Percentiles rank a stretch among this genome's conserved stretches.
phyloP scores from a whole-genome alignment of 23 red algal genomes.

The Gracilaria caudata region DNA sequence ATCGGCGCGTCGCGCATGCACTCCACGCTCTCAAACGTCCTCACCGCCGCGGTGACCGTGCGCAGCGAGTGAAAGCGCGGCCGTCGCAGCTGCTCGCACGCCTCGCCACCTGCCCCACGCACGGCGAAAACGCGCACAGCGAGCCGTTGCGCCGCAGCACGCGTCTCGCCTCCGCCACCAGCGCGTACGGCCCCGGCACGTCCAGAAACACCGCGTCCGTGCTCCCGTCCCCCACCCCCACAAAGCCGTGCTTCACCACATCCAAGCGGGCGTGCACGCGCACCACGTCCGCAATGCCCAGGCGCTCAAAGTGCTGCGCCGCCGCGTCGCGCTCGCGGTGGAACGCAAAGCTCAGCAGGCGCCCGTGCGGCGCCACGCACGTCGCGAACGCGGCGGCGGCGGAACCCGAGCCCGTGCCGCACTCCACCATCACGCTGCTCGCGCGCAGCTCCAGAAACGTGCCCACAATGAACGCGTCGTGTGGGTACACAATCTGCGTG shows the following conservation, averaged over 20 bases:
- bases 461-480: constrained; percentile 78
- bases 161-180: constrained; percentile 43
- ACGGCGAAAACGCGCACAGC: constrained; percentile 82
- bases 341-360: constrained; percentile 80
- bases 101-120: constrained; percentile 90
- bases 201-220: constrained; percentile 93
- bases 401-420: constrained; percentile 87
- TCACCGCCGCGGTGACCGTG: constrained; percentile 60
- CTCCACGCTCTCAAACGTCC: constrained; percentile 42
- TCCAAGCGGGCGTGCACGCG: constrained; percentile 48
- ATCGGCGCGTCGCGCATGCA: constrained; percentile 35
- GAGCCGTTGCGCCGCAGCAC: constrained; percentile 66
- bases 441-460: constrained; percentile 69
- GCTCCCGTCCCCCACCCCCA: constrained; percentile 24
- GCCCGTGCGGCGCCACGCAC: constrained; percentile 77
- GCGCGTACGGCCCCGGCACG: constrained; percentile 75
- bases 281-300: constrained; percentile 34
- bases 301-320: constrained; percentile 46
- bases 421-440: constrained; percentile 76
- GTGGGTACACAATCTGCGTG: constrained; percentile 97
- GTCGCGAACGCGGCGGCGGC: constrained; percentile 76
- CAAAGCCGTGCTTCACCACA: constrained; percentile 58
- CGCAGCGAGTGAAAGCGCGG: constrained; percentile 37
- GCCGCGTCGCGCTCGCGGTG: constrained; percentile 61
- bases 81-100: constrained; percentile 13